These are phyloP conservation scores for Achaetomium macrosporum DNA, from an alignment of 2,329 filamentous ascomycete genomes.

Conservation along the genomic window DNA sequence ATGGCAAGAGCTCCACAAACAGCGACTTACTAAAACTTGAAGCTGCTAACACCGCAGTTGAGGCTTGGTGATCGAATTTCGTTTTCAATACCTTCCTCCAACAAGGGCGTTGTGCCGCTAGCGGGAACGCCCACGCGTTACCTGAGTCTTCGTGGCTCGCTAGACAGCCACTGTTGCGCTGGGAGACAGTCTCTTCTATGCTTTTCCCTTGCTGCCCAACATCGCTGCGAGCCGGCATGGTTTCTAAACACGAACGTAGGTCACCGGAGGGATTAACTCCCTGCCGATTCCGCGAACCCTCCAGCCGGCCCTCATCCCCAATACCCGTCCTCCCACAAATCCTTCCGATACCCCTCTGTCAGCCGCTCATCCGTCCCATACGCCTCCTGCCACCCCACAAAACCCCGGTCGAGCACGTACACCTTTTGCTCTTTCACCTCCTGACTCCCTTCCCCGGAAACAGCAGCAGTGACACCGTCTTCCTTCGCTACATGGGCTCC, in stretches of 20 bases:
- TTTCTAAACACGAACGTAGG: background rate
- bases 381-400: conserved; percentile 81
- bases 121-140: too few species aligned
- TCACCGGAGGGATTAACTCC: background rate
- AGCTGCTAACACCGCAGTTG: too few species aligned
- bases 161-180: too few species aligned
- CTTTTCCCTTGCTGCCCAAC: background rate
- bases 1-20: too few species aligned
- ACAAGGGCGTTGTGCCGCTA: too few species aligned
- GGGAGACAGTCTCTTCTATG: background rate
- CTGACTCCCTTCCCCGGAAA: conserved; percentile 21
- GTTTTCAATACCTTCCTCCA: too few species aligned
- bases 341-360: conserved; percentile 78
- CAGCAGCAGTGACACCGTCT: conserved; percentile 1
- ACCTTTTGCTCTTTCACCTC: conserved; percentile 56
- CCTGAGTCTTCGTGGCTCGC: too few species aligned
- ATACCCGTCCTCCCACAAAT: conserved; percentile 68
- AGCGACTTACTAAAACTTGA: too few species aligned
- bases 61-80: too few species aligned
- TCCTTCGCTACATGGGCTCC: conserved; percentile 22
- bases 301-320: conserved; percentile 23
- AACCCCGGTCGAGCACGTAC: conserved; percentile 76
- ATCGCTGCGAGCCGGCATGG: background rate
- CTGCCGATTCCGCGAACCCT: too few species aligned
- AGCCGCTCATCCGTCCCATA: conserved; percentile 72